phyloP scores from a whole-genome alignment of 2,329 filamentous ascomycete genomes.

The Colletotrichum eleusines region DNA sequence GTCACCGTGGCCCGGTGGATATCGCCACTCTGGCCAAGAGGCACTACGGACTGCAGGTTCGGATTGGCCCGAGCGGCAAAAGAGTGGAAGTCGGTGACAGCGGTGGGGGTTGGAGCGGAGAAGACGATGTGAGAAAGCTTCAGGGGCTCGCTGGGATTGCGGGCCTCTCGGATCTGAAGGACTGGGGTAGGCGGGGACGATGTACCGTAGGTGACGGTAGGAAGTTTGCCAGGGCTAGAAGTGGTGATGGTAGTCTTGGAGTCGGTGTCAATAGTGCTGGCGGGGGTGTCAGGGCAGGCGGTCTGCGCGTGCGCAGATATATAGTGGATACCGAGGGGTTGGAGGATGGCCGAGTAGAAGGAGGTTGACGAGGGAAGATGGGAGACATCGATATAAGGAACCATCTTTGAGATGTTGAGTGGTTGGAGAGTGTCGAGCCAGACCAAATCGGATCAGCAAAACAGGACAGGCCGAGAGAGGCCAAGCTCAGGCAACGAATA shows the following conservation, averaged over 20 bases:
- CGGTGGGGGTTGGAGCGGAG: constrained; percentile 72
- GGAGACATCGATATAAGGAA: constrained; percentile 73
- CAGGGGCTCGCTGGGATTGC: constrained; percentile 54
- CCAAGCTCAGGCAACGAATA: not conserved
- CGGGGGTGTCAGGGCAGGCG: constrained; percentile 27
- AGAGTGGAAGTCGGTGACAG: constrained; percentile 79
- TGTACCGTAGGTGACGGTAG: constrained; percentile 58
- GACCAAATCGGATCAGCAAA: not conserved
- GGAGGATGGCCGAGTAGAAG: constrained; percentile 84
- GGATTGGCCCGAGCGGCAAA: constrained; percentile 73
- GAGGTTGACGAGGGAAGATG: constrained; percentile 84
- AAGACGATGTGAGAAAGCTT: constrained; percentile 70
- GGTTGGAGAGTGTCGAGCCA: not conserved
- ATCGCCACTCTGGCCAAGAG: constrained; percentile 48
- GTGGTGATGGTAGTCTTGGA: constrained; percentile 20
- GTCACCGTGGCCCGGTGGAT: constrained; percentile 68
- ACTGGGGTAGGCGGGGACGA: constrained; percentile 51
- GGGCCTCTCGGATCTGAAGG: constrained; percentile 60
- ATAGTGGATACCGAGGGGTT: constrained; percentile 82
- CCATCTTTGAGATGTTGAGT: constrained; percentile 46
- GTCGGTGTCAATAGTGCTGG: constrained; percentile 11
- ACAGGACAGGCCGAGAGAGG: not conserved
- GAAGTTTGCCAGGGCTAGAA: constrained; percentile 3
- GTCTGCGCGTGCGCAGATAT: constrained; percentile 56
- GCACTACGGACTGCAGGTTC: constrained; percentile 56